A percentile compares a stretch with the other conserved stretches of the same genome.
phyloP scores from a whole-genome alignment of 352 stramenopile species.

The Plasmopara halstedii region DNA sequence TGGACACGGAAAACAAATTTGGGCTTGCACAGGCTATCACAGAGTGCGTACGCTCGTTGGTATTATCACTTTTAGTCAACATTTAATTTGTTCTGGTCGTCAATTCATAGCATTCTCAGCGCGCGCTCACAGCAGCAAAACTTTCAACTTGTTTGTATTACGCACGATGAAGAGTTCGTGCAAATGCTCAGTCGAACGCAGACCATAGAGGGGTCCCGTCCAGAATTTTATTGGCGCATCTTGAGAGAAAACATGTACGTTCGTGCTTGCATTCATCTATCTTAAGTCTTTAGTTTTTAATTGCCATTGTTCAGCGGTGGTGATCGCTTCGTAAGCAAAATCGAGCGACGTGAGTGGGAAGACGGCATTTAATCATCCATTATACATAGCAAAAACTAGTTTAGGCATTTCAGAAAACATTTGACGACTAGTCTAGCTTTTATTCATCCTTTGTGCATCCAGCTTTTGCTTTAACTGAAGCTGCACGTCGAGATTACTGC shows the following conservation, averaged over 20 bases:
- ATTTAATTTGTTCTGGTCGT: not conserved
- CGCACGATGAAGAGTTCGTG: slow-evolving; percentile 97
- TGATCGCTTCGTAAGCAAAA: slow-evolving; percentile 82
- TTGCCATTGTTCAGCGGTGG: slow-evolving; percentile 48
- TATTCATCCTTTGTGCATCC: slow-evolving; percentile 8
- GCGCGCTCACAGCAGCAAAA: slow-evolving; percentile 93
- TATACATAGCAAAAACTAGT: not conserved
- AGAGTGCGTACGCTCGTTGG: slow-evolving; percentile 47
- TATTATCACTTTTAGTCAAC: not conserved
- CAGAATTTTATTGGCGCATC: slow-evolving; percentile 82
- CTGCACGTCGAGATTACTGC: slow-evolving; percentile 71
- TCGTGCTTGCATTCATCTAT: not conserved
- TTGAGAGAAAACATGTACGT: slow-evolving; percentile 76
- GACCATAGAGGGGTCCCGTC: slow-evolving; percentile 58
- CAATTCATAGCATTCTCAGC: slow-evolving; percentile 87
- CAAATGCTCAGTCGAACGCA: slow-evolving; percentile 83
- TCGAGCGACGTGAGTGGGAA: slow-evolving; percentile 63
- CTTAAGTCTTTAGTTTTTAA: too few relatives aligned
- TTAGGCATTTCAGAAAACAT: slow-evolving; percentile 1
- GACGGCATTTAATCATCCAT: slow-evolving; percentile 24
- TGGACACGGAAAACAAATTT: slow-evolving; percentile 96
- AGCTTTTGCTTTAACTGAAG: slow-evolving; percentile 44
- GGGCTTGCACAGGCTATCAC: slow-evolving; percentile 84
- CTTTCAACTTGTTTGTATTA: slow-evolving; percentile 99
- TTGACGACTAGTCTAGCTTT: slow-evolving; percentile 4